phyloP scores from a whole-genome alignment of 345 rosid species.

The Eucalyptus polyanthemos region DNA sequence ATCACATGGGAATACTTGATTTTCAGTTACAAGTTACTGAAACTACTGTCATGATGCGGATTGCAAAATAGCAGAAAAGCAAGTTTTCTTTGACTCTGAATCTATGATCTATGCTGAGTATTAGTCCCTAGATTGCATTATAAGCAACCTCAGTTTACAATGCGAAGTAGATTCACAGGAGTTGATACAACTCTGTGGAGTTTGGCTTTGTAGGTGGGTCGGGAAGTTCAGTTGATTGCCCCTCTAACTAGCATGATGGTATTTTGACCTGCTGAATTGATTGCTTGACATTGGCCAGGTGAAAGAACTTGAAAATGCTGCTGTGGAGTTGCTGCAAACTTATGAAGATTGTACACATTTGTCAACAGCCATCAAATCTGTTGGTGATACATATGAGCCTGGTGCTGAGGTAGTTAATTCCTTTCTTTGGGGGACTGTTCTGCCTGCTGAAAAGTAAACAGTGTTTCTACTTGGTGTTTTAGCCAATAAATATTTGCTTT shows the following conservation, averaged over 20 bases:
- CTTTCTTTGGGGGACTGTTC: not conserved
- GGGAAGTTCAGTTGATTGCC: not conserved
- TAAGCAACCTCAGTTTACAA: not conserved
- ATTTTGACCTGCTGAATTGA: not conserved
- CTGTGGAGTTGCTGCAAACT: slow-evolving; percentile 39
- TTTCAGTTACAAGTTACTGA: not conserved
- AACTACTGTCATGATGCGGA: not conserved
- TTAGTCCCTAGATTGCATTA: not conserved
- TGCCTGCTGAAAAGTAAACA: not conserved
- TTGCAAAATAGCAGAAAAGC: not conserved
- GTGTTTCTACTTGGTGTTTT: not conserved
- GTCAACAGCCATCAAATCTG: slow-evolving; percentile 48
- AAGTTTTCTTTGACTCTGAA: not conserved
- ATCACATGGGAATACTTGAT: not conserved
- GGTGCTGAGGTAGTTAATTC: slow-evolving; percentile 28
- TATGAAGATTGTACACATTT: slow-evolving; percentile 30
- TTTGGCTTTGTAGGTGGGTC: not conserved
- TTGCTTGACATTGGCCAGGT: slow-evolving; percentile 23
- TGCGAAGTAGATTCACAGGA: not conserved
- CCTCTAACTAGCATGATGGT: not conserved
- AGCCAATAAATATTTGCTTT: not conserved
- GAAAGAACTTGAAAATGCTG: slow-evolving; percentile 60
- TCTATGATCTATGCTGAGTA: not conserved
- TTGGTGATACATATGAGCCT: slow-evolving; percentile 55
- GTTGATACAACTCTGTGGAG: not conserved